Evolutionary conservation across 495 filamentous ascomycete genomes (phyloP), one percentile per base, ranked within the genome.

Genomic region (Viridothelium virens): DNA sequence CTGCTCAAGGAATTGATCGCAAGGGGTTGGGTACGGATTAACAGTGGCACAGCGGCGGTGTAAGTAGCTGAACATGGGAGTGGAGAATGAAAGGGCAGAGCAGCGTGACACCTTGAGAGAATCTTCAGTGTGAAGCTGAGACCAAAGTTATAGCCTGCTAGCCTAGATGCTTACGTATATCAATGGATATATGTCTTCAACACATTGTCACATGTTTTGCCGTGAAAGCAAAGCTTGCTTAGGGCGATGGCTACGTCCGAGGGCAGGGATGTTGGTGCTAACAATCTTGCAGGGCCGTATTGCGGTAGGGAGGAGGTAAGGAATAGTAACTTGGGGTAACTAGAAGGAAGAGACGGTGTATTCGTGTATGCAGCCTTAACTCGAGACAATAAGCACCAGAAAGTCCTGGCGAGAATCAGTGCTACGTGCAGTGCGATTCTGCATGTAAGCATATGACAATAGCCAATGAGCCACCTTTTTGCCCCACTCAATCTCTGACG

Each of bases 1-100:
- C 36, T 9, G 31, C 36, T 33, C 53, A 36, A 31, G 7, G 10
- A 18, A 31, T 3, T 59, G 25, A 25, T 7, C 53, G 11, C 7
- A 18, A 31, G 14, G 31, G 53, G 53, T 59, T 59, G 53, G 53
- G 7, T 59, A 59, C 53, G 36, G 53, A 59, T 36, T 59, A 31
- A 59, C 7, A 6, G 18, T 59, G 31, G 18, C 31, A 59, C 9
- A 33, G 31, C 25, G 31, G 53, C 6, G 53, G 14, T 36, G 53
- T 36, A 59, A 34, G 53, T 33, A 59, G 53, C 53, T 1, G 7
- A 9, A 31, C 5, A 59, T 34, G 18, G 9, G 53, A 36, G 41
- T 14, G 25, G 31, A 36, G 31, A 59, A 14, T 36, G 53, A 36
- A 25, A 25, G 25, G 25, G 25, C 25, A 25, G 25, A 25, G 25